Percentiles rank a stretch among this genome's conserved stretches.
These are phyloP conservation scores for Teratosphaeria nubilosa DNA, from an alignment of 2,329 filamentous ascomycete genomes.

Conservation along the genomic window DNA sequence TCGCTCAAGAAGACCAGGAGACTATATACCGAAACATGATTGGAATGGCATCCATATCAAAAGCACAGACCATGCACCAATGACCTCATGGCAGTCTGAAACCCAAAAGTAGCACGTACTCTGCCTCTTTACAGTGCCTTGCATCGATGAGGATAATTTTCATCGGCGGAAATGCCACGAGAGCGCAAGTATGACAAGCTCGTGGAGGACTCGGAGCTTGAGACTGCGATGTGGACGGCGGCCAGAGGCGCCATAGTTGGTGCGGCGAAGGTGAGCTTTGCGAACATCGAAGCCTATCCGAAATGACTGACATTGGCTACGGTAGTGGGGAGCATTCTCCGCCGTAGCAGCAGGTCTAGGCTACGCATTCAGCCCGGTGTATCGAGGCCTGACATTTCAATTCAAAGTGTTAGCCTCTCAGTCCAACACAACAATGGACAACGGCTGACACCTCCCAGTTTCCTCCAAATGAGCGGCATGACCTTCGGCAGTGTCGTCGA, in stretches of 20 bases:
- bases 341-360: constrained; percentile 53
- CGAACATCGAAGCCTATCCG: no score
- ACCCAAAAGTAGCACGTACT: background rate
- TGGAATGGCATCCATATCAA: background rate
- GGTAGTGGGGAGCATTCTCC: constrained; percentile 57
- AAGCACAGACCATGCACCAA: background rate
- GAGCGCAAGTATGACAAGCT: constrained; percentile 29
- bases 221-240: constrained; percentile 62
- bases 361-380: constrained; percentile 58
- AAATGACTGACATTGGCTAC: background rate
- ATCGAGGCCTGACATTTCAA: constrained; percentile 61
- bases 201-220: constrained; percentile 53
- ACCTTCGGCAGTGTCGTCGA: constrained; percentile 68
- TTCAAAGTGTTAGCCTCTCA: constrained; percentile 60
- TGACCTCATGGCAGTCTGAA: background rate
- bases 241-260: constrained; percentile 56
- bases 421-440: background rate
- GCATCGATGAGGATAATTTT: background rate
- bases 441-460: constrained; percentile 39
- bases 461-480: constrained; percentile 78
- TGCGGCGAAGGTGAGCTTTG: constrained; percentile 52
- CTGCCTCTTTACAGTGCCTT: background rate
- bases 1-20: background rate
- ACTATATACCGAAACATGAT: background rate
- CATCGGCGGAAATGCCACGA: background rate